A percentile compares a stretch with the other conserved stretches of the same genome.
phyloP scores from a whole-genome alignment of 768 basidiomycete species.

The Boletus insuetus region DNA sequence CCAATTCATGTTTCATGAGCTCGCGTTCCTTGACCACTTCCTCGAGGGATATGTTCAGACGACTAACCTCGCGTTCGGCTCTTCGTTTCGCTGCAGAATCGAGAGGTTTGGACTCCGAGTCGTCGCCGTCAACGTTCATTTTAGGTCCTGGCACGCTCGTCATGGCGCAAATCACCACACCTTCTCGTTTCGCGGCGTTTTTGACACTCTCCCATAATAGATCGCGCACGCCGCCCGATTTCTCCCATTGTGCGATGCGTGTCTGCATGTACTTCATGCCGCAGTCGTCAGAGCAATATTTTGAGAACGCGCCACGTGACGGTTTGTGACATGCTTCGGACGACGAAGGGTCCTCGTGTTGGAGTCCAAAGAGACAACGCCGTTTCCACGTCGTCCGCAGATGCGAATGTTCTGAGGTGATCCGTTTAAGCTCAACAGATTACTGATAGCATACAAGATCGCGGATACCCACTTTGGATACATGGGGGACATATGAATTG shows the following conservation, averaged over 20 bases:
- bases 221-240: slow-evolving; percentile 60
- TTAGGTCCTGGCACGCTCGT: slow-evolving; percentile 26
- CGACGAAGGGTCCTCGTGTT: slow-evolving; percentile 60
- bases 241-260: slow-evolving; percentile 60
- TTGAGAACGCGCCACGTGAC: slow-evolving; percentile 78
- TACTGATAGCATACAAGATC: neutral
- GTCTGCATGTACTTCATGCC: slow-evolving; percentile 71
- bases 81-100: slow-evolving; percentile 44
- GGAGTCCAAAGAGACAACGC: slow-evolving; percentile 70
- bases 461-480: slow-evolving; percentile 56
- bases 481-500: slow-evolving; percentile 89
- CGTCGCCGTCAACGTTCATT: slow-evolving; percentile 18
- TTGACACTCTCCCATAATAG: slow-evolving; percentile 75
- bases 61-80: slow-evolving; percentile 52
- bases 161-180: slow-evolving; percentile 52
- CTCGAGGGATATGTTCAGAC: slow-evolving; percentile 52
- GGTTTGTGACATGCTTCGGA: slow-evolving; percentile 75
- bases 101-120: slow-evolving; percentile 7
- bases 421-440: neutral
- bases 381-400: slow-evolving; percentile 77
- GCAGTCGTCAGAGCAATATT: slow-evolving; percentile 90
- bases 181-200: slow-evolving; percentile 66
- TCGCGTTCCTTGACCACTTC: slow-evolving; percentile 61
- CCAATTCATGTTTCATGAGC: slow-evolving; percentile 64
- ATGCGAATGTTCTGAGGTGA: slow-evolving; percentile 51